Conservation (phyloP, 2,329 filamentous ascomycete genomes). For the Mycosphaerella arachidis region DNA sequence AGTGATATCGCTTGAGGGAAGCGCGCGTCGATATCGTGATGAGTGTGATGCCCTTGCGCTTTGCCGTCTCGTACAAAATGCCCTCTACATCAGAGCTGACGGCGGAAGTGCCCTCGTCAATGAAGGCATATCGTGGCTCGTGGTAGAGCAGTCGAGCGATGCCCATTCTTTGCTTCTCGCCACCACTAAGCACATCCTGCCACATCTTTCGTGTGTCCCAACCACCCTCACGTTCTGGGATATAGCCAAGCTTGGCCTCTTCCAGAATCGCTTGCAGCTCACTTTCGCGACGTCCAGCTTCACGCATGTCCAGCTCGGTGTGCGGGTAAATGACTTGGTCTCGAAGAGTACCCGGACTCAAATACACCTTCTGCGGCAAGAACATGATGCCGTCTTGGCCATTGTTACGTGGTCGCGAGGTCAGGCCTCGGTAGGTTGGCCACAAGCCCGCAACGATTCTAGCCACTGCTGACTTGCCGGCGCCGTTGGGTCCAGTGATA, state of each 20-base stretch:
- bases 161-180: slow-evolving; percentile 93
- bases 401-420: slow-evolving; percentile 75
- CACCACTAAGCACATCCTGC: slow-evolving; percentile 96
- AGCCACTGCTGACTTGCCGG: slow-evolving; percentile 84
- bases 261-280: slow-evolving; percentile 76
- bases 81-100: slow-evolving; percentile 94
- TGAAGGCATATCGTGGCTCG: slow-evolving; percentile 87
- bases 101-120: slow-evolving; percentile 93
- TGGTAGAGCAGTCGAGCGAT: slow-evolving; percentile 90
- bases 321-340: slow-evolving; percentile 99
- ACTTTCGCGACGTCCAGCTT: slow-evolving; percentile 69
- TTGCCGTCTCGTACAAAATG: slow-evolving; percentile 84
- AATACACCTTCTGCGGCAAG: slow-evolving; percentile 86
- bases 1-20: slow-evolving; percentile 93
- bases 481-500: slow-evolving; percentile 91
- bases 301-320: slow-evolving; percentile 87
- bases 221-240: slow-evolving; percentile 86
- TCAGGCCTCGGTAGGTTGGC: slow-evolving; percentile 91
- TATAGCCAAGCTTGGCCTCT: slow-evolving; percentile 78
- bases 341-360: slow-evolving; percentile 84
- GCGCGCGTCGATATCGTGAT: slow-evolving; percentile 95
- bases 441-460: slow-evolving; percentile 87
- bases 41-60: slow-evolving; percentile 87
- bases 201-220: slow-evolving; percentile 97
- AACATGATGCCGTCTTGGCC: slow-evolving; percentile 89